phyloP scores from a whole-genome alignment of 148 eudicot species.

The Silene latifolia region DNA sequence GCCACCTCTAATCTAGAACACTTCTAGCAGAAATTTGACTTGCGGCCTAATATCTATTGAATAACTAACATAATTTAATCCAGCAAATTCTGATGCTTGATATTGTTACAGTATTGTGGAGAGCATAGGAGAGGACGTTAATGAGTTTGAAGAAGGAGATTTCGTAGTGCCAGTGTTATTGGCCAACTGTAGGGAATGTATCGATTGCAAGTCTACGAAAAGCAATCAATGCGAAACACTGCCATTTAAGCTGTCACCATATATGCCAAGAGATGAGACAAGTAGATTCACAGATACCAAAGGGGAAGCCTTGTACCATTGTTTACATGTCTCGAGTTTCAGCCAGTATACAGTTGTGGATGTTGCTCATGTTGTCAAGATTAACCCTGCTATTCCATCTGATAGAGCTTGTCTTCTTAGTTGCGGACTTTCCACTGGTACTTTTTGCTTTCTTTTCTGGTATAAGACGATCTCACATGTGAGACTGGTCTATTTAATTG shows the following conservation, averaged over 20 bases:
- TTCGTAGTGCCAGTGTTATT: constrained; percentile 70
- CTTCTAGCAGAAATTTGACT: too few relatives aligned
- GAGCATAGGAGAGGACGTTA: constrained; percentile 72
- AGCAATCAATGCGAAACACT: constrained; percentile 66
- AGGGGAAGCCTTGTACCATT: constrained; percentile 67
- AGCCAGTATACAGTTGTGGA: constrained; percentile 79
- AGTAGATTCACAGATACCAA: constrained; percentile 69
- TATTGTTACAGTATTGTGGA: constrained; percentile 52
- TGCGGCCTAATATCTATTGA: neutral
- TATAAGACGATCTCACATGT: too few relatives aligned
- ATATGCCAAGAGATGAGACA: constrained; percentile 69
- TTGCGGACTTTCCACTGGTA: constrained; percentile 96
- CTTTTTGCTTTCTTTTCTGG: neutral
- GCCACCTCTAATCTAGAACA: too few relatives aligned
- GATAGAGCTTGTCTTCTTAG: constrained; percentile 84
- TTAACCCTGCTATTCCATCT: constrained; percentile 66
- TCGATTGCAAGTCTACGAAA: constrained; percentile 59
- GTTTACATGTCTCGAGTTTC: constrained; percentile 64
- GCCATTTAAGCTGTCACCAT: constrained; percentile 54
- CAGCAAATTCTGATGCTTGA: neutral
- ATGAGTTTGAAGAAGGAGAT: constrained; percentile 65
- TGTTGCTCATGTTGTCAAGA: constrained; percentile 51
- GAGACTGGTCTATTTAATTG: too few relatives aligned
- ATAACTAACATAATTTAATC: neutral
- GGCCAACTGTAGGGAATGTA: constrained; percentile 73